Percentiles rank a stretch among this genome's conserved stretches.
Conservation (phyloP, 2,329 filamentous ascomycete species). For the Penicillium janthinellum region DNA sequence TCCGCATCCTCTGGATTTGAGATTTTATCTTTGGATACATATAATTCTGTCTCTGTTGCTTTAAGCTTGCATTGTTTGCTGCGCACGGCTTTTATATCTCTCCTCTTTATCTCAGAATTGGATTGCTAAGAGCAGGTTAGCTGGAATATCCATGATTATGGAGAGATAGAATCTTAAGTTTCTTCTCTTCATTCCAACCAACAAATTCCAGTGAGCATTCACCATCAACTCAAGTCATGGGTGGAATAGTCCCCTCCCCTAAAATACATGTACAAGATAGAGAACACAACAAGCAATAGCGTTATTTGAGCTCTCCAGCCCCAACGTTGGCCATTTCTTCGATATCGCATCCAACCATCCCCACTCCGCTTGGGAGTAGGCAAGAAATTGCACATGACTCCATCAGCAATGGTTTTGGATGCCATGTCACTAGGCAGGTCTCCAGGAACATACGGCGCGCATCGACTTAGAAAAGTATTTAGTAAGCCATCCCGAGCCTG, state of each 20-base stretch:
- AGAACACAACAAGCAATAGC: not conserved
- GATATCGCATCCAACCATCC: not conserved
- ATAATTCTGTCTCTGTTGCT: no score
- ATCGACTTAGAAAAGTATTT: not conserved
- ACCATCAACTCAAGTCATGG: not conserved
- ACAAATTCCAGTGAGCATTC: no score
- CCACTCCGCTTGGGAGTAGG: not conserved
- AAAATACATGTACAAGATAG: not conserved
- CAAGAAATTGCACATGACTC: not conserved
- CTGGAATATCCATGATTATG: no score
- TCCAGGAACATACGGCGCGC: not conserved
- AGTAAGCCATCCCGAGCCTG: not conserved
- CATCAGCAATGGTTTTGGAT: not conserved
- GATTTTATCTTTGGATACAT: no score
- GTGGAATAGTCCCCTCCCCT: no score
- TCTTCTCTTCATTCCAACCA: no score
- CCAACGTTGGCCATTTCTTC: not conserved
- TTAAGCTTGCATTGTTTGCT: no score
- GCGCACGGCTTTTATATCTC: no score
- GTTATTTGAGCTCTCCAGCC: not conserved
- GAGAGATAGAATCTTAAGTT: no score
- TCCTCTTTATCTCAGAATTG: no score
- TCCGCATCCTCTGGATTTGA: no score
- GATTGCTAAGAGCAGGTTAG: no score
- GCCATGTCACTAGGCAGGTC: not conserved